These are phyloP conservation scores for Plasmodium berghei DNA, from an alignment of 169 alveolate species.

Conservation along the genomic window DNA sequence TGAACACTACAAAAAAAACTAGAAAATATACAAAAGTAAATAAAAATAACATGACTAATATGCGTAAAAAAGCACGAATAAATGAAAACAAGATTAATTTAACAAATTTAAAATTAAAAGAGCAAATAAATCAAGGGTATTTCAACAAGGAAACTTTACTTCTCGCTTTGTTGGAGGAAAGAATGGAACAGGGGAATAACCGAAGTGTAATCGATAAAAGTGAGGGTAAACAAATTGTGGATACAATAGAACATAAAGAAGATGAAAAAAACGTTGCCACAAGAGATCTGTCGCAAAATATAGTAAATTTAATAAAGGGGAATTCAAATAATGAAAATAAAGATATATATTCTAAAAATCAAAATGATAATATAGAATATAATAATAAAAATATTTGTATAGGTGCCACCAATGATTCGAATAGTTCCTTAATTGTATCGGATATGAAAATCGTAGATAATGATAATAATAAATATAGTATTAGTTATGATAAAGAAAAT, in stretches of 20 bases:
- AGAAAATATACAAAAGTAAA: conserved; percentile 10
- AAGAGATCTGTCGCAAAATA: background rate
- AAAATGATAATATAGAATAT: conserved; percentile 1
- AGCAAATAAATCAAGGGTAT: conserved; percentile 11
- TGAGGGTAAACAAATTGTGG: background rate
- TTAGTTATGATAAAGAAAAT: background rate
- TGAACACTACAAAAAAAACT: conserved; percentile 6
- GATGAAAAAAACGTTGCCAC: background rate
- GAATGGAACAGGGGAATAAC: background rate
- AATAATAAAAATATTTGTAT: background rate
- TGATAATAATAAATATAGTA: background rate
- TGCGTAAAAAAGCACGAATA: conserved; percentile 3
- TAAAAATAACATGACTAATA: conserved; percentile 17
- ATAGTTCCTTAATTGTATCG: background rate
- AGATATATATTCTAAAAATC: background rate
- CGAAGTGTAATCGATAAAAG: background rate
- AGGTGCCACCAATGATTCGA: background rate
- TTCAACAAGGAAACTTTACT: background rate
- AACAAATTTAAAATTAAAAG: conserved; percentile 6
- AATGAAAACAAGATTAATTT: conserved; percentile 1
- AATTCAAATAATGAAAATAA: background rate
- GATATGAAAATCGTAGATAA: background rate
- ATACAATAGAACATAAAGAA: background rate
- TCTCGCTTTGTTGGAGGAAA: background rate
- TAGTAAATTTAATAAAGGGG: conserved; percentile 5